Conservation (phyloP, 1,284 basidiomycete species). For the Rhodofomes roseus region DNA sequence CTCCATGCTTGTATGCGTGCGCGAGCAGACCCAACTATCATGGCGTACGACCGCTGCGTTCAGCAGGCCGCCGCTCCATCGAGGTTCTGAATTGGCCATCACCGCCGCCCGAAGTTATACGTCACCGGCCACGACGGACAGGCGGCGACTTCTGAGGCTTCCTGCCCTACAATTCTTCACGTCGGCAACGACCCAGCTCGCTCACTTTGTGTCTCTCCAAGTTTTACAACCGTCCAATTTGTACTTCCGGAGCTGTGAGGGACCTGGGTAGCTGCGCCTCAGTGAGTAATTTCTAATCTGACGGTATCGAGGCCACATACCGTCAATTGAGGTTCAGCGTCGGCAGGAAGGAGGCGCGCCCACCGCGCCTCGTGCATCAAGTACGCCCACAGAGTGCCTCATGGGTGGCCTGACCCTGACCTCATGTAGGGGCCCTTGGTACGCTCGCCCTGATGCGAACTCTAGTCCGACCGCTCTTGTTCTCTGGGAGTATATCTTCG, state of each 20-base stretch:
- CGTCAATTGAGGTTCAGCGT: not conserved
- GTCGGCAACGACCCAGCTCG: not conserved
- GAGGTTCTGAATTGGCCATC: not conserved
- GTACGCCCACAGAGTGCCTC: slow-evolving; percentile 16
- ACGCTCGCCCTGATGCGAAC: slow-evolving; percentile 6
- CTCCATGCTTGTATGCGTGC: not conserved
- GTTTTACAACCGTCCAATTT: too few species aligned
- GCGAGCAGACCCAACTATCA: not conserved
- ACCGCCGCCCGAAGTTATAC: not conserved
- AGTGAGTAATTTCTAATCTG: not conserved
- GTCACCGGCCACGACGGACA: not conserved
- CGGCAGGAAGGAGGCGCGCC: slow-evolving; percentile 1
- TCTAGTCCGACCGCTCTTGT: not conserved
- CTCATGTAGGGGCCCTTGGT: slow-evolving; percentile 8
- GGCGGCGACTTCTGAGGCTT: not conserved
- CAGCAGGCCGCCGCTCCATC: not conserved
- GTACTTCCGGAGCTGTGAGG: too few species aligned
- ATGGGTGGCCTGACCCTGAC: slow-evolving; percentile 6
- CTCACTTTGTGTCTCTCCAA: not conserved
- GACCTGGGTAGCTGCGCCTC: too few species aligned
- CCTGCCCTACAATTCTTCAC: not conserved
- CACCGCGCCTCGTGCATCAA: slow-evolving; percentile 12
- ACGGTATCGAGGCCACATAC: not conserved
- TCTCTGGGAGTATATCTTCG: slow-evolving; percentile 2
- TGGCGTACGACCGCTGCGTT: not conserved